Base-by-base conservation (phyloP, 352 stramenopile species). In the Paralagenidium karlingii region DNA sequence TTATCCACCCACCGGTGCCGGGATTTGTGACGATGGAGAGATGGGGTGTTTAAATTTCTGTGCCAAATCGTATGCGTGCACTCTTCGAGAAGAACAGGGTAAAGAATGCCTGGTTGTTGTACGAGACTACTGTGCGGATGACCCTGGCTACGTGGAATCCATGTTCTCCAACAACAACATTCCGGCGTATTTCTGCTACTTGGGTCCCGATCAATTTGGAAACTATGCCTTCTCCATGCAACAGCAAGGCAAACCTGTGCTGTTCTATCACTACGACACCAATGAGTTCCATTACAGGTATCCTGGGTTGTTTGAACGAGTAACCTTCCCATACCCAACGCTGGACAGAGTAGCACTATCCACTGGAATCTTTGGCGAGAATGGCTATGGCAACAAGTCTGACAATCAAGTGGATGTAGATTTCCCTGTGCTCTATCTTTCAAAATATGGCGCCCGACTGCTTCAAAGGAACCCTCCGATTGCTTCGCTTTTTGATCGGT, bases 101-200 rank as follows among this genome's bases (percentile, higher is more conserved):
- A 49, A 50, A 24, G 51, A 59, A 3, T 82, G 63, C 20, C 30
- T 80, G 16, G 45, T 76, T 1, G 33, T 82, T 13, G 41, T 51
- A 3, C 52, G 79, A 42, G 74, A 75, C 60, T 51, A 53, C 38
- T 76, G 56, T 24, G 65, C 77, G 16, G 46, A 45, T 3, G 65
- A 55, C 0, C 22, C 8, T 36, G 30, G 30, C 3, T 82, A 66
- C 20, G 50, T 76, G 18, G 59, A 74, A 34, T 47, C 65, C 0
- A 40, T 64, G 13, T 29, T 80, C 12, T 43, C 49, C 12, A 82
- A 80, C 51, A 31, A 64, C 10, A 40, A 49, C 8, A 59, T 82
- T 10, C 66, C 66, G 3, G 60, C 68, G 0, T 82, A 80, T 51
- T 78, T 82, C 25, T 82, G 65, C 47, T 82, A 77, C 34, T 30